These are phyloP conservation scores for Colletotrichum falcatum DNA, from an alignment of 2,329 filamentous ascomycete species.

Conservation along the genomic window DNA sequence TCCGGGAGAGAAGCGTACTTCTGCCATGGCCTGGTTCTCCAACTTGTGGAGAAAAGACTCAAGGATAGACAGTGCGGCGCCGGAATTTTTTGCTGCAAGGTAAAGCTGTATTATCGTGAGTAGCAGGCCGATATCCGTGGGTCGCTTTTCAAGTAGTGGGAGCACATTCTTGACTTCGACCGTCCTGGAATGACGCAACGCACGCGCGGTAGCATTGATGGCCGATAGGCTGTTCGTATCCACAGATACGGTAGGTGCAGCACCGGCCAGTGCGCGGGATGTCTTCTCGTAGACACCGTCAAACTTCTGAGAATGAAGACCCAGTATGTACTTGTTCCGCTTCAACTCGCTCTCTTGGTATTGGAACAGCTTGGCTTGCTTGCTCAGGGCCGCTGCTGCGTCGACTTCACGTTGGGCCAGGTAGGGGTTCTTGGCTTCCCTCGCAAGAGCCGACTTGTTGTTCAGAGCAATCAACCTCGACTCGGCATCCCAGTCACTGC, in stretches of 20 bases:
- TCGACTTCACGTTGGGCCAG: slow-evolving; percentile 72
- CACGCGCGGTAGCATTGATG: slow-evolving; percentile 75
- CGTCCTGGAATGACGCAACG: slow-evolving; percentile 64
- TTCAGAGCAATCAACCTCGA: slow-evolving; percentile 75
- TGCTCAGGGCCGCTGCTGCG: slow-evolving; percentile 62
- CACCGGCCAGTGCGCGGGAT: slow-evolving; percentile 53
- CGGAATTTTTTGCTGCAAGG: slow-evolving; percentile 76
- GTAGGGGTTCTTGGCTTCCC: slow-evolving; percentile 71
- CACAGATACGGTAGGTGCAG: slow-evolving; percentile 45
- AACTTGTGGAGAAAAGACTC: slow-evolving; percentile 81
- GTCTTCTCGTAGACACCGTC: slow-evolving; percentile 67
- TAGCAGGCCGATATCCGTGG: slow-evolving; percentile 82
- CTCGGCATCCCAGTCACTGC: slow-evolving; percentile 74
- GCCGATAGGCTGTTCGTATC: slow-evolving; percentile 59
- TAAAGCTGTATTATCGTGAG: slow-evolving; percentile 87
- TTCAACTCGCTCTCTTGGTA: slow-evolving; percentile 69
- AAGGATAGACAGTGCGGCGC: slow-evolving; percentile 79
- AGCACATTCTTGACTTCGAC: slow-evolving; percentile 76
- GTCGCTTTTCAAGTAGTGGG: slow-evolving; percentile 77
- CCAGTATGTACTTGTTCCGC: slow-evolving; percentile 73
- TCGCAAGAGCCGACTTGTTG: slow-evolving; percentile 64
- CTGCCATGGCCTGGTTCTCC: slow-evolving; percentile 70
- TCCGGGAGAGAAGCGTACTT: slow-evolving; percentile 85
- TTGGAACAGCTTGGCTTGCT: slow-evolving; percentile 76
- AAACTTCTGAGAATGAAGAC: slow-evolving; percentile 76